Evolutionary conservation across 495 filamentous ascomycete genomes (phyloP).

Genomic region (Xylaria scruposa): DNA sequence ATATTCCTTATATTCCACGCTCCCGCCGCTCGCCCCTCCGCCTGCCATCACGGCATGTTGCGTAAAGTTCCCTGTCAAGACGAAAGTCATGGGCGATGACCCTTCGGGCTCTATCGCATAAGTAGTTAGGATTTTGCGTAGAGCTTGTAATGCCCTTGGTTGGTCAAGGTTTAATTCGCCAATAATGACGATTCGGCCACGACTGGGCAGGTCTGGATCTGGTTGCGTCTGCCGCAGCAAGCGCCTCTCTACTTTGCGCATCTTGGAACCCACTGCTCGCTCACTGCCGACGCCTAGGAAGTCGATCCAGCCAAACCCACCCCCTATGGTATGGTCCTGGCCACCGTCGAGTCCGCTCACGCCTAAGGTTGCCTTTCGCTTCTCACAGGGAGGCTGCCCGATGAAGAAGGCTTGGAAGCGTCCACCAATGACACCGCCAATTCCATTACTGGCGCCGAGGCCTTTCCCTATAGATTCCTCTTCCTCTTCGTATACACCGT

Average conservation of each 20-base stretch:
- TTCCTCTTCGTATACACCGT: slow-evolving; percentile 94
- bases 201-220: slow-evolving; percentile 37
- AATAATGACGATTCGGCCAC: slow-evolving; percentile 70
- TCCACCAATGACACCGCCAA: slow-evolving; percentile 88
- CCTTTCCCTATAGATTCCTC: slow-evolving; percentile 69
- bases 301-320: slow-evolving; percentile 95
- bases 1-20: slow-evolving; percentile 92
- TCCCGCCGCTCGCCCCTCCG: slow-evolving; percentile 69
- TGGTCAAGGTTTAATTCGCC: slow-evolving; percentile 87
- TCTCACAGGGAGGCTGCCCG: slow-evolving; percentile 88
- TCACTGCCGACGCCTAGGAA: slow-evolving; percentile 92
- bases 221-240: slow-evolving; percentile 43
- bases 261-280: slow-evolving; percentile 78
- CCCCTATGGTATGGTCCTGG: slow-evolving; percentile 68
- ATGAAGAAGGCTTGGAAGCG: slow-evolving; percentile 88
- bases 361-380: slow-evolving; percentile 78
- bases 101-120: slow-evolving; percentile 70
- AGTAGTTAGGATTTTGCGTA: slow-evolving; percentile 72
- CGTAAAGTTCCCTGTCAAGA: slow-evolving; percentile 86
- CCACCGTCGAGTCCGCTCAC: slow-evolving; percentile 60
- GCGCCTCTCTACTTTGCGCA: slow-evolving; percentile 75
- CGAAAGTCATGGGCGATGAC: slow-evolving; percentile 75
- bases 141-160: slow-evolving; percentile 74
- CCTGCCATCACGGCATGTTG: slow-evolving; percentile 74
- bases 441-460: slow-evolving; percentile 75